Base-by-base conservation (phyloP, 768 basidiomycete genomes). In the Russula griseocarnosa region DNA sequence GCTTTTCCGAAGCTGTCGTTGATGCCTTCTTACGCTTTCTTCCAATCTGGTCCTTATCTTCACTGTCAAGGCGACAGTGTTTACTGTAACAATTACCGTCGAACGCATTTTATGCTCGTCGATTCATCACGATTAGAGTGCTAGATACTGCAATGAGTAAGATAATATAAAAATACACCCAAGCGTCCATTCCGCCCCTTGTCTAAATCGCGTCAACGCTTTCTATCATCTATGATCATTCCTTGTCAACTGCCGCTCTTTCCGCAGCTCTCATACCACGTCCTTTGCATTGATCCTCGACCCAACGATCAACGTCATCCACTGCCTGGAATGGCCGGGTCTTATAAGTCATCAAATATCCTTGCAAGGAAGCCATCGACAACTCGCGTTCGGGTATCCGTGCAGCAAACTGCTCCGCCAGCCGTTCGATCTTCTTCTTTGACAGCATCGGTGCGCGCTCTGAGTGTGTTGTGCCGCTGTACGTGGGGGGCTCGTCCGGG, bases 271-370 rank as follows among this genome's bases (percentile, higher is more conserved):
- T 61, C 18, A 40, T 40, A 73, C 79, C 70, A 70, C 60, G 68
- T 32, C 46, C 47, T 9, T 59, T 61, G 42, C 71, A 68, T 65
- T 83, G 80, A 67, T 77, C 77, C 62, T 79, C 78, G 11, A 86
- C 77, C 83, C 86, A 88, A 10, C 62, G 73, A 11, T 69, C 70
- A 7, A 78, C 72, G 3, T 78, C 76, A 26, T 73, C 72, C 16
- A 84, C 79, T 9, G 88, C 88, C 16, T 79, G 80, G 64, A 75
- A 72, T 0, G 89, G 87, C 5, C 80, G 73, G 7, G 75, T 77
- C 73, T 90, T 89, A 76, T 86, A 82, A 22, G 76, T 73, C 86
- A 92, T 88, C 64, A 92, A 72, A 71, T 84, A 89, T 4, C 86
- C 83, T 67, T 81, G 80, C 14, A 82, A 70, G 50, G 73, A 73